A percentile compares a stretch with the other conserved stretches of the same genome.
Conservation (phyloP, 2,329 filamentous ascomycete species). For the Meredithiella fracta region DNA sequence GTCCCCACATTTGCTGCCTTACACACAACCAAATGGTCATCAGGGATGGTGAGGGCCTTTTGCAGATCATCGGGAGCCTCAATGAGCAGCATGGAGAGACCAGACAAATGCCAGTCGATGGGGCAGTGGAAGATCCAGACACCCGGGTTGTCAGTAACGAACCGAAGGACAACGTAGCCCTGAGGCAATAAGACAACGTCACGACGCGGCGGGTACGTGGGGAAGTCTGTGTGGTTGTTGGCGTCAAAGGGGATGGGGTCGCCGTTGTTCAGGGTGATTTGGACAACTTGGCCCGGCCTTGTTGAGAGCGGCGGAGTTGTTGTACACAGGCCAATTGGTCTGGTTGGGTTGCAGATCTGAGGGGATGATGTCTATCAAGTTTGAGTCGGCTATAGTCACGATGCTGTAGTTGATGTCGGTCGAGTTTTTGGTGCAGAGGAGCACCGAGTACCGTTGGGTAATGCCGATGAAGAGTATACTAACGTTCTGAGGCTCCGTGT, state of each 20-base stretch:
- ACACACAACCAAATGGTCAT: constrained; percentile 28
- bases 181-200: constrained; percentile 32
- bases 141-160: constrained; percentile 29
- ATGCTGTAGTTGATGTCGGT: constrained; percentile 32
- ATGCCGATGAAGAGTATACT: constrained; percentile 30
- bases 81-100: constrained; percentile 24
- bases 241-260: constrained; percentile 27
- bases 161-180: constrained; percentile 33
- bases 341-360: constrained; percentile 31
- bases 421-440: constrained; percentile 31
- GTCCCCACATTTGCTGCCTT: constrained; percentile 26
- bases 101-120: constrained; percentile 36
- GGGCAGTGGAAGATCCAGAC: constrained; percentile 31
- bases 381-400: constrained; percentile 16
- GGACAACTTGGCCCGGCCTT: constrained; percentile 30
- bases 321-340: constrained; percentile 23
- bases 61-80: constrained; percentile 27
- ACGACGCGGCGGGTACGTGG: constrained; percentile 27
- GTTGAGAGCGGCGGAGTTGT: constrained; percentile 17
- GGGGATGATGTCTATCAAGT: constrained; percentile 27
- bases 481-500: constrained; percentile 28
- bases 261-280: constrained; percentile 43
- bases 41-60: constrained; percentile 36
- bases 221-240: constrained; percentile 23
- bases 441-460: constrained; percentile 33